These are phyloP conservation scores for Wickerhamiella azymoides DNA, from an alignment of 805 yeast species.

Conservation along the genomic window DNA sequence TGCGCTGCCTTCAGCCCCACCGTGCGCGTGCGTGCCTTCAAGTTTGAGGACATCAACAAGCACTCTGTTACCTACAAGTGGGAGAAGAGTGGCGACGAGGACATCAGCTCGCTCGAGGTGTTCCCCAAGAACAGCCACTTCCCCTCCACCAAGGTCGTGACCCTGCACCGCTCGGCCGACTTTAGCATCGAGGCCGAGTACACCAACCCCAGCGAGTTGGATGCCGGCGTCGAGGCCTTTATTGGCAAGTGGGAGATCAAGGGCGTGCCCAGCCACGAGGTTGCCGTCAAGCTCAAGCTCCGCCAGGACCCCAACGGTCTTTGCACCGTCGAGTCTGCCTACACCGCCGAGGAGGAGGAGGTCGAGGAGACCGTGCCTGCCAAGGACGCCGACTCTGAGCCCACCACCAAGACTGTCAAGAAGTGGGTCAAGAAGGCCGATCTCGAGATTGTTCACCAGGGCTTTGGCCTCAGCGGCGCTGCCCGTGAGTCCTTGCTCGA, in stretches of 20 bases:
- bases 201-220: constrained; percentile 60
- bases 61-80: constrained; percentile 88
- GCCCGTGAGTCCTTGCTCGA: constrained; percentile 55
- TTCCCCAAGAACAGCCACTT: constrained; percentile 85
- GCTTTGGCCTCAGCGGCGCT: constrained; percentile 44
- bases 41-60: constrained; percentile 88
- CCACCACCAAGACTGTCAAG: constrained; percentile 79
- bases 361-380: constrained; percentile 58
- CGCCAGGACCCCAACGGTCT: constrained; percentile 96
- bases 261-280: constrained; percentile 69
- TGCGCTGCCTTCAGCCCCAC: constrained; percentile 99
- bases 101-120: constrained; percentile 80
- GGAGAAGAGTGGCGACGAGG: constrained; percentile 88
- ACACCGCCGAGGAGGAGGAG: constrained; percentile 81
- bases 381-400: constrained; percentile 36
- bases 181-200: constrained; percentile 76
- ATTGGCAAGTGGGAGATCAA: constrained; percentile 76
- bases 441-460: constrained; percentile 44
- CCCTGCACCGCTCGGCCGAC: constrained; percentile 82
- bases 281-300: constrained; percentile 82
- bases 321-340: constrained; percentile 85
- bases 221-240: constrained; percentile 45
- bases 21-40: constrained; percentile 95
- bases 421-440: constrained; percentile 86
- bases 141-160: constrained; percentile 93